Evolutionary conservation across 2,329 filamentous ascomycete species (phyloP).

Genomic region (Aspergillus sp.): DNA sequence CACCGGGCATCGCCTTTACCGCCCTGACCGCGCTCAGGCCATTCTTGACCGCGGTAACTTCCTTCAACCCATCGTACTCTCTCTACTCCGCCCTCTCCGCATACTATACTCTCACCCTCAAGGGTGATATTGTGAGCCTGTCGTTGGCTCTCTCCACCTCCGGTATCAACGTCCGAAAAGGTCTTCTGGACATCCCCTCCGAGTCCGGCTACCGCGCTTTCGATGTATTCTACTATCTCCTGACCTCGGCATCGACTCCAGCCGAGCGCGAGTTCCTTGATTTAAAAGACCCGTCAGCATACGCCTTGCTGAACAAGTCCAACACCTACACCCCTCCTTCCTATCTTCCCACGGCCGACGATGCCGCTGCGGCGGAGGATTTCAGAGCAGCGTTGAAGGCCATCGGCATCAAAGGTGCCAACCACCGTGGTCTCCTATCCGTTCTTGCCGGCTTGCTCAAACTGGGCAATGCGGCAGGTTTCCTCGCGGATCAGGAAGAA

Average conservation of each 20-base stretch:
- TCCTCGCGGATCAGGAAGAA: constrained; percentile 77
- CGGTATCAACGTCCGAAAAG: constrained; percentile 79
- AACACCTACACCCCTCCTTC: constrained; percentile 81
- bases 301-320: constrained; percentile 75
- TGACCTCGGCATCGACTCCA: constrained; percentile 85
- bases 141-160: constrained; percentile 77
- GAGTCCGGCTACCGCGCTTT: constrained; percentile 86
- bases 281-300: constrained; percentile 72
- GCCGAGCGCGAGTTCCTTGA: constrained; percentile 86
- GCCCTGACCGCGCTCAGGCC: constrained; percentile 79
- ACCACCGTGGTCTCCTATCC: constrained; percentile 79
- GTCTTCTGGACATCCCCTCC: constrained; percentile 74
- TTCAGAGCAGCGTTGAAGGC: constrained; percentile 82
- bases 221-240: constrained; percentile 95
- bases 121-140: constrained; percentile 74
- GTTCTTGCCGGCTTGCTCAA: constrained; percentile 83
- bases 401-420: constrained; percentile 87
- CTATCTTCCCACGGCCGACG: constrained; percentile 89
- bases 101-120: constrained; percentile 75
- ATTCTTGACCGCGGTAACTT: constrained; percentile 83
- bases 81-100: constrained; percentile 78
- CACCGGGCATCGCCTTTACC: constrained; percentile 72
- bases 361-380: constrained; percentile 88
- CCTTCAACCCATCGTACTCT: constrained; percentile 80
- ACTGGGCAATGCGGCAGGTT: constrained; percentile 84